phyloP scores from a whole-genome alignment of 805 yeast species.

The Saturnispora dispora region DNA sequence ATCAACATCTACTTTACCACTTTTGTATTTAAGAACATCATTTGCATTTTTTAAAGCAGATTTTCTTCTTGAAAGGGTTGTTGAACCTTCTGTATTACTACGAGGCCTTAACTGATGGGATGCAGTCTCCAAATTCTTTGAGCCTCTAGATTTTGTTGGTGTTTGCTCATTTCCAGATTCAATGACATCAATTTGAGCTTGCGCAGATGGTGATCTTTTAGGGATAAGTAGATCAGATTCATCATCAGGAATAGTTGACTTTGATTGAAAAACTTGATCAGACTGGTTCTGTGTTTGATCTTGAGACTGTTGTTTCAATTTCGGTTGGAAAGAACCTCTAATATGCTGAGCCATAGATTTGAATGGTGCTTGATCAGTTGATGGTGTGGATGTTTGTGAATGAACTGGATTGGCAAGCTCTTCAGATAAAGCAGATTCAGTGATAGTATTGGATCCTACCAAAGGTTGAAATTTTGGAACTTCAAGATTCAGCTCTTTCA shows the following conservation, averaged over 20 bases:
- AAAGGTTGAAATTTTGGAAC: not conserved
- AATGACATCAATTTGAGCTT: conserved; percentile 10
- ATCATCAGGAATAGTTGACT: not conserved
- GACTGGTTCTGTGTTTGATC: not conserved
- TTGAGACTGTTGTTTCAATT: not conserved
- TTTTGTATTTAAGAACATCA: conserved; percentile 19
- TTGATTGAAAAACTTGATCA: not conserved
- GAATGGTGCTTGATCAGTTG: not conserved
- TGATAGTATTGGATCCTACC: not conserved
- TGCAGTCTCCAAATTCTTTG: not conserved
- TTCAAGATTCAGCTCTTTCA: not conserved
- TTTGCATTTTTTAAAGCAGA: conserved; percentile 40
- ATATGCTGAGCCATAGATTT: conserved; percentile 38
- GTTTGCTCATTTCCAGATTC: not conserved
- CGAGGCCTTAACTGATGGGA: not conserved
- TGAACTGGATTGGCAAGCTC: not conserved
- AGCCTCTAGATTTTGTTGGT: not conserved
- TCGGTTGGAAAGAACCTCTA: conserved; percentile 25
- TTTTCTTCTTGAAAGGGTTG: conserved; percentile 23
- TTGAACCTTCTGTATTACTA: not conserved
- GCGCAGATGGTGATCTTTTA: conserved; percentile 21
- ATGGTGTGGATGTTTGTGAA: not conserved
- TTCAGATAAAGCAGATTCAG: not conserved
- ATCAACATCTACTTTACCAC: conserved; percentile 30
- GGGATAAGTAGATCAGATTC: conserved; percentile 21